Conservation (phyloP, 1,284 basidiomycete genomes). For the Lentinula novae-zelandiae region DNA sequence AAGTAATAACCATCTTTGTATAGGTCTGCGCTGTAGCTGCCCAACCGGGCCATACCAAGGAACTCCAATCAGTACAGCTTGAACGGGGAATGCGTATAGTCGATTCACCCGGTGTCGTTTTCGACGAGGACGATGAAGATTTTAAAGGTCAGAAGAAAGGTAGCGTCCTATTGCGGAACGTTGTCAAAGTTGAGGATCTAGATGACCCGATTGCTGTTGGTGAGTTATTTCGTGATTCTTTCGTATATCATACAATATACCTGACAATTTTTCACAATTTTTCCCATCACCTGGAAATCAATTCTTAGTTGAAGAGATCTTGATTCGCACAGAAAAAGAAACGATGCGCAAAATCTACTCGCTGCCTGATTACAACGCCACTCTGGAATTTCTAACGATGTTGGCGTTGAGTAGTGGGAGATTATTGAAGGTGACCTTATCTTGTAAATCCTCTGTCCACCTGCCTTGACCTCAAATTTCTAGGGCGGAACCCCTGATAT, state of each 20-base stretch:
- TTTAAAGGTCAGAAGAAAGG: constrained; percentile 52
- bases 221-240: constrained; percentile 31
- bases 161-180: constrained; percentile 85
- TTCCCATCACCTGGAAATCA: neutral
- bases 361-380: constrained; percentile 69
- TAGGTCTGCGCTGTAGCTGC: constrained; percentile 90
- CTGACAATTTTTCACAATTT: neutral
- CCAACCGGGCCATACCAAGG: constrained; percentile 92
- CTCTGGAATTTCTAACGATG: constrained; percentile 89
- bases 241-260: neutral
- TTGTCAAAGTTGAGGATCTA: constrained; percentile 89
- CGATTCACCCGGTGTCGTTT: constrained; percentile 89
- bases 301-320: constrained; percentile 76
- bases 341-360: constrained; percentile 83
- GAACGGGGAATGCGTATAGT: constrained; percentile 91
- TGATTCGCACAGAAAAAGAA: constrained; percentile 62
- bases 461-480: neutral
- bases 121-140: constrained; percentile 66
- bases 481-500: constrained; percentile 92
- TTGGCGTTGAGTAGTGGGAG: constrained; percentile 84
- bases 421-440: constrained; percentile 62
- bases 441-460: neutral
- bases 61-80: constrained; percentile 90
- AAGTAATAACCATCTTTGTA: constrained; percentile 14
- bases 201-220: constrained; percentile 88